Evolutionary conservation across 1,139 yeast genomes (phyloP), one percentile per base, ranked within the genome.

Genomic region (Zygoascus meyerae): DNA sequence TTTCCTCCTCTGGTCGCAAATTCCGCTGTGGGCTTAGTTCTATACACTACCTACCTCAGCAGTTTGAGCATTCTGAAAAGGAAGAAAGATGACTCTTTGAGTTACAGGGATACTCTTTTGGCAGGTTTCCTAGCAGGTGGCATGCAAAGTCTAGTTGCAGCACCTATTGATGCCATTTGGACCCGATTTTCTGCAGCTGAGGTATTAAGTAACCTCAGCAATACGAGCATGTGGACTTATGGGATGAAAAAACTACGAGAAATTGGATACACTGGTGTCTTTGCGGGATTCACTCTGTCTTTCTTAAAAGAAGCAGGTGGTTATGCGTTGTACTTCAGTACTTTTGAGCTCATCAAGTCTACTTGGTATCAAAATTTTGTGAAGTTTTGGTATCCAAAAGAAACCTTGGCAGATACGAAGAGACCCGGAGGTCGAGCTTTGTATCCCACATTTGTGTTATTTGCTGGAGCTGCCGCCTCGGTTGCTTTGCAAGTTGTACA

Each of bases 391-490:
- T 52, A 57, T 35, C 52, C 54, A 3, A 42, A 45, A 5, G 48
- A 48, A 39, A 21, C 40, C 32, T 36, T 30, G 17, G 34, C 34
- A 15, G 47, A 50, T 3, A 45, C 48, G 8, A 46, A 43, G n/a
- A 52, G 51, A 28, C 48, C 42, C 56, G 55, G 46, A 55, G 48
- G 48, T 4, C 61, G 62, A 52, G 71, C 80, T 34, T 65, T 85
- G 40, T 80, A 79, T 56, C 82, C 95, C 7, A 66, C 84, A 1
- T 86, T 86, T 62, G 78, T 87, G 4, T 72, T 90, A 35, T 56
- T 83, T n/a, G 96, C 95, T 0, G 97, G 97, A 8, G 89, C 94
- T 11, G 73, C 86, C 3, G 95, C 97, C 0, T 92, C 97, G 0
- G 71, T 82, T 32, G 73, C 89, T 0, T 68, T 90, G 21, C 79